Evolutionary conservation across 371 early-diverging fungal species (phyloP), one percentile per base, ranked within the genome.

Genomic region (Apophysomyces trapeziformis): DNA sequence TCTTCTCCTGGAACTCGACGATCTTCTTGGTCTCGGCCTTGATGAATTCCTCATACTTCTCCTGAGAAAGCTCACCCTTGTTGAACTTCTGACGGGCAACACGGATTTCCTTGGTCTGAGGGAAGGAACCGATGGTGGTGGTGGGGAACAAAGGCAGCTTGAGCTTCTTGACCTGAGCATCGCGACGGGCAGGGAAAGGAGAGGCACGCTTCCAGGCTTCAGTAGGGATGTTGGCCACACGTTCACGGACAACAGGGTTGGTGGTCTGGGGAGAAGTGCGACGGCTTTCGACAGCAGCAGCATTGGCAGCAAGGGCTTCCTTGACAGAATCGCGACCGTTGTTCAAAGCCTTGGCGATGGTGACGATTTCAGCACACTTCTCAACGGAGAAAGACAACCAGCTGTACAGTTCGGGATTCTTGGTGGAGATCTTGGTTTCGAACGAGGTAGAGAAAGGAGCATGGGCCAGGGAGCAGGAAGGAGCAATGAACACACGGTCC

Each of bases 41-140:
- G 76, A 98, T 89, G 78, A 95, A 95, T 58, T 84, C 83, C 63
- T 92, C 83, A 78, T 98, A 98, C 67, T 91, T 82, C 16, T 73
- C 86, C 61, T 82, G 72, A 68, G 86, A 79, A 63, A 91, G 73
- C 46, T 89, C 88, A 67, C 94, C 93, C 87, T 92, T 93, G 87
- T 91, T 93, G 85, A 90, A 84, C 83, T 93, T 90, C 67, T 91
- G 91, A 75, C 98, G 97, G 54, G 92, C 89, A 63, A 89, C 75
- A 83, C 98, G 96, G 67, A 98, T 93, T 77, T 96, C 95, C 77
- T 92, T 93, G 72, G 98, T 97, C 80, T 98, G 98, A 58, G 98
- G 98, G 94, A 98, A 97, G 56, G 97, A 96, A 43, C 98, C 98
- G 67, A 98, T 93, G 66, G 98, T 97, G 73, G 98, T 97, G 54